Conservation (phyloP, 768 basidiomycete species). For the Gautieria morchelliformis region DNA sequence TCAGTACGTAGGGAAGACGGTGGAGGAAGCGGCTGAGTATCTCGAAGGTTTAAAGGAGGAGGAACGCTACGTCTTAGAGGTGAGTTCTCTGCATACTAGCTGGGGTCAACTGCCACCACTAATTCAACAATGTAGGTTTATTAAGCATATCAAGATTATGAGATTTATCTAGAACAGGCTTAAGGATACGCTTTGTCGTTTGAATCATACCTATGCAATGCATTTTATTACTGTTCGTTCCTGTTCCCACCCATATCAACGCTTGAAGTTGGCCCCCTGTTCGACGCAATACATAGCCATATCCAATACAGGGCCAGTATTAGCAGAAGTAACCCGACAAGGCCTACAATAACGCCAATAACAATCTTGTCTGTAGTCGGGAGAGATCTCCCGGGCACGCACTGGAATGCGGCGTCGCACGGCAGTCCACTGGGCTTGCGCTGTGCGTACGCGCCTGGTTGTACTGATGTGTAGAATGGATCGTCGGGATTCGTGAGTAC, state of each 20-base stretch:
- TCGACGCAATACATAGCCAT: slow-evolving; percentile 4
- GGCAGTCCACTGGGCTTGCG: slow-evolving; percentile 59
- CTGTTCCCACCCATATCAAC: neutral
- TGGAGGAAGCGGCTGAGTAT: slow-evolving; percentile 63
- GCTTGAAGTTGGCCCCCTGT: neutral
- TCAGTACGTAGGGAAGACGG: slow-evolving; percentile 56
- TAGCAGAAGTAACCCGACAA: slow-evolving; percentile 51
- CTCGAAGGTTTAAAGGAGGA: slow-evolving; percentile 90
- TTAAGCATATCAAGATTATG: neutral
- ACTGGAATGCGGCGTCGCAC: slow-evolving; percentile 63
- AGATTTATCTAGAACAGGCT: neutral
- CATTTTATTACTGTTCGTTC: neutral
- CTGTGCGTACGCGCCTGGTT: slow-evolving; percentile 55
- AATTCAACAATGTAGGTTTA: neutral
- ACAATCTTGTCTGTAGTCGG: slow-evolving; percentile 55
- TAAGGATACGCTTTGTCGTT: neutral
- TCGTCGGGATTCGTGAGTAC: slow-evolving; percentile 54
- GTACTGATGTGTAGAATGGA: slow-evolving; percentile 67
- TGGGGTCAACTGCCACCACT: neutral
- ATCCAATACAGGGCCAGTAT: slow-evolving; percentile 27
- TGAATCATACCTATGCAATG: neutral
- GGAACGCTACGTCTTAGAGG: slow-evolving; percentile 96
- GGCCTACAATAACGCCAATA: slow-evolving; percentile 54
- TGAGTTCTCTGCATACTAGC: slow-evolving; percentile 18
- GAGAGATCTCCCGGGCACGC: slow-evolving; percentile 33